These are phyloP conservation scores for Sporothrix pallida DNA, from an alignment of 2,329 filamentous ascomycete species.

Conservation along the genomic window DNA sequence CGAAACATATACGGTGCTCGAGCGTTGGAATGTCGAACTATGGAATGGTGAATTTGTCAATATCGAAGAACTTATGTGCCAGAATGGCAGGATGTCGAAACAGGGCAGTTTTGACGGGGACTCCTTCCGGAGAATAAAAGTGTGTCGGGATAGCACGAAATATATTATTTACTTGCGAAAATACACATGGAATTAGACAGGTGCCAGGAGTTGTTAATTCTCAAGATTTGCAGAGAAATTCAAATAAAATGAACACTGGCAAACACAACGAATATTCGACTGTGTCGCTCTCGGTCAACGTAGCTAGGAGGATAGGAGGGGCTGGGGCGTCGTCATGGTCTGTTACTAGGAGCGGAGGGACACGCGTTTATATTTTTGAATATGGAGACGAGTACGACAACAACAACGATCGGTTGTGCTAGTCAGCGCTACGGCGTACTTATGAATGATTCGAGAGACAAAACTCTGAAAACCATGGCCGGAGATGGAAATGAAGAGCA, in stretches of 20 bases:
- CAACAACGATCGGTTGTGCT: not conserved
- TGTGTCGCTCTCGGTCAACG: not conserved
- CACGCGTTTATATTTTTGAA: not conserved
- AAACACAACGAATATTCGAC: not conserved
- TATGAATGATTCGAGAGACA: not conserved
- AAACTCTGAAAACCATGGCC: not conserved
- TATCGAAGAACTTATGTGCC: too few relatives aligned
- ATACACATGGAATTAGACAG: too few relatives aligned
- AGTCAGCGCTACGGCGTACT: not conserved
- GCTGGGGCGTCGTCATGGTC: constrained; percentile 17
- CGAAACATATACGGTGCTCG: not conserved
- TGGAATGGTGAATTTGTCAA: too few relatives aligned
- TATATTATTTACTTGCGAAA: too few relatives aligned
- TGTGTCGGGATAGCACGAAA: too few relatives aligned
- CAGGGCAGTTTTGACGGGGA: too few relatives aligned
- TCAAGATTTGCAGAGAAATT: too few relatives aligned
- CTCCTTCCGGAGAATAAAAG: too few relatives aligned
- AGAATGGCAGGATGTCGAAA: too few relatives aligned
- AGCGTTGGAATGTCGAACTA: not conserved
- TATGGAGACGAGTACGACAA: not conserved
- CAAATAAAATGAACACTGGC: not conserved
- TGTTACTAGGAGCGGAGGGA: not conserved
- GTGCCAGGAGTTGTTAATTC: too few relatives aligned
- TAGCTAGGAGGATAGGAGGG: not conserved
- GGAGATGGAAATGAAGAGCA: too few relatives aligned